Percentiles rank a stretch among this genome's conserved stretches.
phyloP scores from a whole-genome alignment of 768 basidiomycete genomes.

The Hygrophorus russula region DNA sequence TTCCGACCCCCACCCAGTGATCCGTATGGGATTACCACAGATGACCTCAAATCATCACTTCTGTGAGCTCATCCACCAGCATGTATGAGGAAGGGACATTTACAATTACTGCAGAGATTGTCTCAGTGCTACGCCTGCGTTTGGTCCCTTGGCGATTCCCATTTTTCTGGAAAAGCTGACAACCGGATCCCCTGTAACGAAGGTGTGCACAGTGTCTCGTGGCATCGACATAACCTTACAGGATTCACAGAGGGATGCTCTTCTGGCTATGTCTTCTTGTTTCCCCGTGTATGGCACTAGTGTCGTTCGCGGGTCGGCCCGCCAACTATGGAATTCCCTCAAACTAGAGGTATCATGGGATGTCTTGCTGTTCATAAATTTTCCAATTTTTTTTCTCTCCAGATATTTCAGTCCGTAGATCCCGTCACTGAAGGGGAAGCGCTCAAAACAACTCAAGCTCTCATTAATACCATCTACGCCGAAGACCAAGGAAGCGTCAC shows the following conservation, averaged over 20 bases:
- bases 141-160: conserved; percentile 77
- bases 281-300: conserved; percentile 76
- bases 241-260: conserved; percentile 62
- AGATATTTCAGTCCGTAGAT: conserved; percentile 95
- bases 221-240: not conserved
- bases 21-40: conserved; percentile 83
- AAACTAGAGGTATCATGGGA: conserved; percentile 74
- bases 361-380: too few relatives aligned
- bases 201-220: conserved; percentile 36
- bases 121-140: conserved; percentile 67
- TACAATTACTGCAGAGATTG: conserved; percentile 36
- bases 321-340: conserved; percentile 81
- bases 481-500: conserved; percentile 21
- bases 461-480: conserved; percentile 67
- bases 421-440: conserved; percentile 61
- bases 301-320: conserved; percentile 48
- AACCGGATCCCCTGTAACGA: conserved; percentile 69
- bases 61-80: conserved; percentile 29
- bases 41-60: conserved; percentile 69
- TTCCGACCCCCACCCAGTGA: conserved; percentile 92
- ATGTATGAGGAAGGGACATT: not conserved
- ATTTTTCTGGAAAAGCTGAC: conserved; percentile 88
- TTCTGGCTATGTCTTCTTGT: conserved; percentile 66
- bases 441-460: conserved; percentile 52
- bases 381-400: not conserved